Conservation (phyloP, 202 grass and related monocot species). For the Saccharum hybrid region DNA sequence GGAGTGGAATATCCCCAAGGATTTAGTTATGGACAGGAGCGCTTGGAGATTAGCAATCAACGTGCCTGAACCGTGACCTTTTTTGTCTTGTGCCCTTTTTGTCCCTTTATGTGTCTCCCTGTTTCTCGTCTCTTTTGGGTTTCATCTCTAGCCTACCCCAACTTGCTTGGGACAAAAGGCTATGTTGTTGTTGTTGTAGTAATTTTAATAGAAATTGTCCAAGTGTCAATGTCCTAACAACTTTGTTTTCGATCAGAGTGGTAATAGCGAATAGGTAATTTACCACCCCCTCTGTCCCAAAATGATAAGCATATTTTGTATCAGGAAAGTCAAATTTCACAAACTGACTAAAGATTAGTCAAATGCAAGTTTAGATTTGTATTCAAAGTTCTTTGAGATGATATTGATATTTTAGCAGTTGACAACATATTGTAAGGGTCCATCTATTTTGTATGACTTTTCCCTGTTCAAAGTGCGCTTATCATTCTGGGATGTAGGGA, state of each 20-base stretch:
- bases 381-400: not conserved
- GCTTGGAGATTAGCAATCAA: too few relatives aligned
- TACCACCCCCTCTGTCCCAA: not conserved
- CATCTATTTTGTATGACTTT: not conserved
- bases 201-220: not conserved
- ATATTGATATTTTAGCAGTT: not conserved
- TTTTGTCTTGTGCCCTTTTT: too few relatives aligned
- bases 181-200: too few relatives aligned
- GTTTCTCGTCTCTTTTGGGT: too few relatives aligned
- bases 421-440: not conserved
- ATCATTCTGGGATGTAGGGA: not conserved
- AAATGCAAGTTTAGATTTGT: not conserved
- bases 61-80: too few relatives aligned
- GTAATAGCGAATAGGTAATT: slow-evolving; percentile 8
- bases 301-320: not conserved
- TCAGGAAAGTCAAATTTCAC: not conserved
- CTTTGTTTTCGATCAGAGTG: not conserved
- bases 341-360: not conserved
- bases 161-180: too few relatives aligned
- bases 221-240: not conserved
- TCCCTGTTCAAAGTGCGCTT: not conserved
- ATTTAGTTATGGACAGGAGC: too few relatives aligned
- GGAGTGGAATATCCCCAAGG: too few relatives aligned
- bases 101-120: too few relatives aligned
- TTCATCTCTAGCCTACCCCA: too few relatives aligned